Base-by-base conservation (phyloP, 202 grass and related monocot genomes). In the Eragrostis tef region DNA sequence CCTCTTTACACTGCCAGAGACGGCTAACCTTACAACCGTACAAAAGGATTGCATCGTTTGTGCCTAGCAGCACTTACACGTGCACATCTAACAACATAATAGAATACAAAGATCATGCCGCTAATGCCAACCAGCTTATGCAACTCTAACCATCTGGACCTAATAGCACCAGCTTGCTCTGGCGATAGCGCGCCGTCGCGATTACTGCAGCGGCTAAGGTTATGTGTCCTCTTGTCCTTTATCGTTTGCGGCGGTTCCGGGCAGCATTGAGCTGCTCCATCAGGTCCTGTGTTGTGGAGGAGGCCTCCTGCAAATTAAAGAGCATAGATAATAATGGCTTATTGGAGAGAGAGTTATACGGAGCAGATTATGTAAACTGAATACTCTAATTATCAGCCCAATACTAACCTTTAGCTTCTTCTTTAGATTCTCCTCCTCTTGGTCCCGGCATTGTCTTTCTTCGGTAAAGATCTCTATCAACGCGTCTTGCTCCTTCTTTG, bases 401-500 rank as follows among this genome's bases (percentile, higher is more conserved):
- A 44, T 34, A 43, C 64, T 81, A 78, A 91, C 94, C 91, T 76
- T 90, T 53, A 97, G 82, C 72, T 93, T 90, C 36, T 79, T 91
- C 67, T 83, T 79, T 52, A 93, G 84, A 62, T 90, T 90, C 63
- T 88, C 89, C 85, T 88, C 79, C 17, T 90, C 91, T 81, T 77
- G 69, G 17, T 89, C 89, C 6, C 80, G 85, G 0, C 44, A 52
- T 9, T 8, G 80, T 68, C 87, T 93, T 90, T 97, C 94, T 83
- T 97, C 85, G n/a, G 91, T 74, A 86, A 93, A 97, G 58, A 91
- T 75, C 4, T 86, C 89, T 43, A 91, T 70, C 66, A 86, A 65
- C 12, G 87, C 85, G 52, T 97, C 91, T 81, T 91, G 89, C 71
- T 93, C 94, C 44, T 88, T 86, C 49, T 69, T 90, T 73, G 87